Evolutionary conservation across 768 basidiomycete species (phyloP).

Genomic region (Xerocomellus chrysenteron): DNA sequence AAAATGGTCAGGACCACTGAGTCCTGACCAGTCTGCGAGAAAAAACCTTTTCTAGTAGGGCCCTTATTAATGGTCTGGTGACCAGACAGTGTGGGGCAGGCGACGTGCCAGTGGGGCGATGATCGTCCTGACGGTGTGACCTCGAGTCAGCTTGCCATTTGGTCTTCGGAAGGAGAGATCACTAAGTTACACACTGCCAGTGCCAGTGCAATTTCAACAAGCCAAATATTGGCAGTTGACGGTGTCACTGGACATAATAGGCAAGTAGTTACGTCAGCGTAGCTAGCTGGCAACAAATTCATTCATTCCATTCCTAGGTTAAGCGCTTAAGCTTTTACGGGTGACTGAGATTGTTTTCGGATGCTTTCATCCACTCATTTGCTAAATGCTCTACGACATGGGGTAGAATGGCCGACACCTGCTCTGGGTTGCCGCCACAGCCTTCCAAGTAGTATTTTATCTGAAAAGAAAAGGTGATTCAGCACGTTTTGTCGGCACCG

Average conservation of each 20-base stretch:
- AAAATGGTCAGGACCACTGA: no score
- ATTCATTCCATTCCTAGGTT: no score
- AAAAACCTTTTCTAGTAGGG: no score
- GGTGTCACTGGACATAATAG: not conserved
- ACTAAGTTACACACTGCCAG: no score
- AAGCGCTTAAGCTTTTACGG: constrained; percentile 20
- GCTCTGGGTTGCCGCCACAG: constrained; percentile 49
- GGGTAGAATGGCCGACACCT: constrained; percentile 50
- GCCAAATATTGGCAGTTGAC: not conserved
- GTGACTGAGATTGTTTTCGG: constrained; percentile 45
- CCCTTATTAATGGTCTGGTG: not conserved
- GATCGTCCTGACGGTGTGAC: not conserved
- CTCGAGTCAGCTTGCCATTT: not conserved
- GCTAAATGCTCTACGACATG: constrained; percentile 61
- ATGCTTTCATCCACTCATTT: constrained; percentile 66
- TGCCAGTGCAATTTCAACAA: not conserved
- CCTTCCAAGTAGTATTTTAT: constrained; percentile 93
- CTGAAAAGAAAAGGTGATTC: constrained; percentile 29
- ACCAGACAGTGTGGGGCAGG: not conserved
- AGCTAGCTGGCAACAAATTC: no score
- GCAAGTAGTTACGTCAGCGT: not conserved
- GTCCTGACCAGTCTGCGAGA: no score
- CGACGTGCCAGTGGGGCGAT: not conserved
- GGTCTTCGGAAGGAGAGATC: not conserved
- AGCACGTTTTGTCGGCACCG: not conserved